Percentiles rank a stretch among this genome's conserved stretches.
These are phyloP conservation scores for Peziza echinospora DNA, from an alignment of 495 filamentous ascomycete genomes.

Conservation along the genomic window DNA sequence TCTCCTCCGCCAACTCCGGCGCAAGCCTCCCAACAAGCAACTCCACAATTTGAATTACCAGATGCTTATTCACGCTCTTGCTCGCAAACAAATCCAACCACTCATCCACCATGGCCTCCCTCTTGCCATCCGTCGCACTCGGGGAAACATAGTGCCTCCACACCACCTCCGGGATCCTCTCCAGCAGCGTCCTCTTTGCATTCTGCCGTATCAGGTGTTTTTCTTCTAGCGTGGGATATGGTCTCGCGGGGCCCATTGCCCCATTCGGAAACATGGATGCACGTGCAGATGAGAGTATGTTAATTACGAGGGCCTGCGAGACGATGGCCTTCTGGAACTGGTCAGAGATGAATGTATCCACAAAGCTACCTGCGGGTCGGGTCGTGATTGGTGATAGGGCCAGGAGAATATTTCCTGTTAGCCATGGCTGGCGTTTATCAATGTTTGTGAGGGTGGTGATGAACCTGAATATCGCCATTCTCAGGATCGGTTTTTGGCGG, in stretches of 20 bases:
- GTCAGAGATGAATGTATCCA: conserved; percentile 50
- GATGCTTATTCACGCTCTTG: conserved; percentile 72
- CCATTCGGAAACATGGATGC: conserved; percentile 64
- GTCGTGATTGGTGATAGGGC: conserved; percentile 5
- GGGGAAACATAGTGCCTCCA: conserved; percentile 29
- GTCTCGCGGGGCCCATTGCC: conserved; percentile 28
- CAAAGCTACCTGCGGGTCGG: conserved; percentile 9
- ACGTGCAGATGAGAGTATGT: conserved; percentile 48
- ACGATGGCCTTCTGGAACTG: conserved; percentile 42
- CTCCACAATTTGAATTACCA: conserved; percentile 60
- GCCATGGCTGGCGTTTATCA: conserved; percentile 12
- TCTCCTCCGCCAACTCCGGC: conserved; percentile 62
- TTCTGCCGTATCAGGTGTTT: conserved; percentile 28
- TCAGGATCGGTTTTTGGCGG: conserved; percentile 6
- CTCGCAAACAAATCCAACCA: conserved; percentile 57
- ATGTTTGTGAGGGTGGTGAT: conserved; percentile 4
- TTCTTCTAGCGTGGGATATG: conserved; percentile 27
- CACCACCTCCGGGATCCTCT: conserved; percentile 29
- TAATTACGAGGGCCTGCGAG: conserved; percentile 45
- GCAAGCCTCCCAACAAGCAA: conserved; percentile 53
- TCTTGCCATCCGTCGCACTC: conserved; percentile 24
- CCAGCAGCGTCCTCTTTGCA: conserved; percentile 33
- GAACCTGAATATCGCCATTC: conserved; percentile 9
- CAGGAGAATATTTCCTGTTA: conserved; percentile 6
- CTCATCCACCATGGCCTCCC: conserved; percentile 23